phyloP scores from a whole-genome alignment of 2,329 filamentous ascomycete species.

The Claviceps humidiphila region DNA sequence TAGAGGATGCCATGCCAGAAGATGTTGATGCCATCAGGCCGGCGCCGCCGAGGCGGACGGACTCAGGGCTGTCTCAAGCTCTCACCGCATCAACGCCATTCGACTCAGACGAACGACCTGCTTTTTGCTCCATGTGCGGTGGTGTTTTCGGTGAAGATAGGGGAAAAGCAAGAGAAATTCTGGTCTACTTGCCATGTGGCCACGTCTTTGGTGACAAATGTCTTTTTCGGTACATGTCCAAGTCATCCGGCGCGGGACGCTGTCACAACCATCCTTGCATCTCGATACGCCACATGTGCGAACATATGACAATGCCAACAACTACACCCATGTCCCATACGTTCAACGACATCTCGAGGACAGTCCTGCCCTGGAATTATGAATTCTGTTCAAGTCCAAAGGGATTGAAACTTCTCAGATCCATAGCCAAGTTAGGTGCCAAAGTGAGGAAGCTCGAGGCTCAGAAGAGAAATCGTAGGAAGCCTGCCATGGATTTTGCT shows the following conservation, averaged over 20 bases:
- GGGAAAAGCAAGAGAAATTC: conserved; percentile 5
- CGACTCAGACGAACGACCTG: background rate
- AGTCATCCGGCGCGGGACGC: background rate
- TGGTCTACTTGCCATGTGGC: conserved; percentile 14
- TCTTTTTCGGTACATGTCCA: conserved; percentile 6
- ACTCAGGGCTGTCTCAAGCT: conserved; percentile 1
- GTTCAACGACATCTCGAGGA: background rate
- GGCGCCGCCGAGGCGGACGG: background rate
- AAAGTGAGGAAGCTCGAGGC: conserved; percentile 2
- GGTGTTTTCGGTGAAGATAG: background rate
- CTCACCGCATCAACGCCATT: background rate
- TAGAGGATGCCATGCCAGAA: background rate
- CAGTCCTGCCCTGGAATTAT: conserved; percentile 9
- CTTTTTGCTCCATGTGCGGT: conserved; percentile 5
- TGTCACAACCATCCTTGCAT: conserved; percentile 8
- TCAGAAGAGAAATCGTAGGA: background rate
- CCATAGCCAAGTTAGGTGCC: background rate
- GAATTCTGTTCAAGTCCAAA: conserved; percentile 8
- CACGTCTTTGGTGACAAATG: conserved; percentile 14
- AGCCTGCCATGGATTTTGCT: background rate
- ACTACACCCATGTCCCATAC: background rate
- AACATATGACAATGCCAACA: conserved; percentile 7
- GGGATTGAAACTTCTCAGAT: background rate
- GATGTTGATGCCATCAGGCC: background rate
- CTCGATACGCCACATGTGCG: conserved; percentile 10